Conservation (phyloP, 257 asterid genomes). For the Asclepias syriaca region DNA sequence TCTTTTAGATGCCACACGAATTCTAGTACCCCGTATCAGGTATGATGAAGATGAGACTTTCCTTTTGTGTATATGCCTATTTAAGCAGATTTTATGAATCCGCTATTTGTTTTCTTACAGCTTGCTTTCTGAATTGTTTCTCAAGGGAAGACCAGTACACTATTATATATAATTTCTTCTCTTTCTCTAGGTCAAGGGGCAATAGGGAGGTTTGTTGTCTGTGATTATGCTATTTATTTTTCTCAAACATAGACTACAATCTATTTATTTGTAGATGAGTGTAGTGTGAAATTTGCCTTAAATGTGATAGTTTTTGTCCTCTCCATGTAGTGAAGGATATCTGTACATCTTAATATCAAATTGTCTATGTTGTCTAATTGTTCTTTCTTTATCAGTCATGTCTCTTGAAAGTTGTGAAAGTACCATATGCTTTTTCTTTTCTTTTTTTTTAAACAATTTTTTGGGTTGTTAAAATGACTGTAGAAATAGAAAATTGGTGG, state of each 20-base stretch:
- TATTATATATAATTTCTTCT: neutral
- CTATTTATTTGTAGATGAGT: neutral
- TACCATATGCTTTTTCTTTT: neutral
- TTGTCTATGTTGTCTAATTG: constrained; percentile 1
- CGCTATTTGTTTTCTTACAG: neutral
- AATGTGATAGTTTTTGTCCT: neutral
- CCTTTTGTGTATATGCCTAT: neutral
- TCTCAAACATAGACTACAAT: neutral
- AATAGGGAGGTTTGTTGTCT: too few relatives aligned
- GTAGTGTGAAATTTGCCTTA: neutral
- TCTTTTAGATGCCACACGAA: constrained; percentile 93
- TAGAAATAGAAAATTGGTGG: too few relatives aligned
- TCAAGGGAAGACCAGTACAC: neutral
- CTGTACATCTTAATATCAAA: neutral
- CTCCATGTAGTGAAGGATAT: neutral
- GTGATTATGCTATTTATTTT: neutral
- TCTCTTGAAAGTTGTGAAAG: neutral
- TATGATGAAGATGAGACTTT: constrained; percentile 15
- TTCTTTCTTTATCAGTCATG: neutral
- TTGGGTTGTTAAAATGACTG: too few relatives aligned
- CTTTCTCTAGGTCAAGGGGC: too few relatives aligned
- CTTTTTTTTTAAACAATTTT: neutral
- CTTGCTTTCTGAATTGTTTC: neutral
- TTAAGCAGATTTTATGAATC: neutral
- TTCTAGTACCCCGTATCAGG: constrained; percentile 87